These are phyloP conservation scores for Eucalyptus pauciflora DNA, from an alignment of 345 rosid genomes.

Conservation along the genomic window DNA sequence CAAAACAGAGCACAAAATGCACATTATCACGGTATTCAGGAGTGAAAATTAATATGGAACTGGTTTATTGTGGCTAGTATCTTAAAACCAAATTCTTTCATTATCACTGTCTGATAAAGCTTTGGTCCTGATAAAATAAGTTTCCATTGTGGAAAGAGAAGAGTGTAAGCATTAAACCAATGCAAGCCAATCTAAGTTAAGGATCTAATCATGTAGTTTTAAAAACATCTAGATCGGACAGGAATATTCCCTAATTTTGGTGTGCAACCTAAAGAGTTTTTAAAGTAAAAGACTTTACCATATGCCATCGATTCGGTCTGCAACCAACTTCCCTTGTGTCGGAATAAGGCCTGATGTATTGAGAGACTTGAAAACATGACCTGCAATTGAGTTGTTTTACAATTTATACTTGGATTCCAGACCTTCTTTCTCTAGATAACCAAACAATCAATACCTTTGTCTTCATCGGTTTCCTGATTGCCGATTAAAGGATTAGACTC, in stretches of 20 bases:
- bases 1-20: not conserved
- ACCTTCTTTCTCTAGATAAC: not conserved
- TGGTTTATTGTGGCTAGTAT: not conserved
- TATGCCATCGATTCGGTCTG: conserved; percentile 84
- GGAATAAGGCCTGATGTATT: conserved; percentile 82
- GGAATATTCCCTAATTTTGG: not conserved
- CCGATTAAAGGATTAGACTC: conserved; percentile 54
- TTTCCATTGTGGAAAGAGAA: not conserved
- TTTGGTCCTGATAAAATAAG: not conserved
- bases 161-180: not conserved
- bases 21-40: not conserved
- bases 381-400: conserved; percentile 18
- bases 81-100: not conserved
- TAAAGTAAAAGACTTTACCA: conserved; percentile 34
- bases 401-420: not conserved
- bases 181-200: not conserved
- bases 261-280: not conserved
- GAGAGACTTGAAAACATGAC: conserved; percentile 80
- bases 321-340: conserved; percentile 72
- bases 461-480: conserved; percentile 56
- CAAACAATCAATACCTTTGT: conserved; percentile 40
- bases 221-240: not conserved
- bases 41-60: not conserved
- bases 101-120: not conserved
- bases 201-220: not conserved